Conservation (phyloP, 202 grass and related monocot species). For the Zoysia matrella region DNA sequence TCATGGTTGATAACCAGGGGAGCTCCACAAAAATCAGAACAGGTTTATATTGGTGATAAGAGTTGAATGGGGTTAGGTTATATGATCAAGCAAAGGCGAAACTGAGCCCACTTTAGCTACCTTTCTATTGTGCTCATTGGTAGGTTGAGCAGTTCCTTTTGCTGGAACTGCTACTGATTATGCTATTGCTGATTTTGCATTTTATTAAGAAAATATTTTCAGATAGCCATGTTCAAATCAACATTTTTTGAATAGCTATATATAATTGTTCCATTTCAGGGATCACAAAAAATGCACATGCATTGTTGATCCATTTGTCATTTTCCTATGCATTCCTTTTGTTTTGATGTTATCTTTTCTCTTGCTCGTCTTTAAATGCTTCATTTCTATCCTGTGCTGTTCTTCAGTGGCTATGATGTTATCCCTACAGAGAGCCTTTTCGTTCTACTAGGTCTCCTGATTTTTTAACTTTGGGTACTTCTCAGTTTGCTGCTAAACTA, state of each 20-base stretch:
- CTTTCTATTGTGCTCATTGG: not conserved
- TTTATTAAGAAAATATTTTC: not conserved
- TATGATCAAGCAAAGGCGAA: slow-evolving; percentile 43
- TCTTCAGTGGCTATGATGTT: slow-evolving; percentile 27
- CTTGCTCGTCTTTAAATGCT: not conserved
- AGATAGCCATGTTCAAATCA: not conserved
- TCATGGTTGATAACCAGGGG: slow-evolving; percentile 40
- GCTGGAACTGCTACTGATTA: no score
- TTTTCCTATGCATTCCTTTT: not conserved
- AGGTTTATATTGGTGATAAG: slow-evolving; percentile 24
- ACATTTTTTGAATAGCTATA: not conserved
- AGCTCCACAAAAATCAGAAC: not conserved
- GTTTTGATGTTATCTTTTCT: not conserved
- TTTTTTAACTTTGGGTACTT: not conserved
- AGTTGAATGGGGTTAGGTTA: not conserved
- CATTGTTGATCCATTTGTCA: not conserved
- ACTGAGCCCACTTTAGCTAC: slow-evolving; percentile 22
- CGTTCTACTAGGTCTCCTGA: not conserved
- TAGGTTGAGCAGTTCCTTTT: not conserved
- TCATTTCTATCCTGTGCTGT: not conserved
- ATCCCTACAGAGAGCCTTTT: not conserved
- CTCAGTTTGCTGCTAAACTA: slow-evolving; percentile 18
- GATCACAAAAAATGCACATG: not conserved
- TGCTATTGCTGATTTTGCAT: no score
- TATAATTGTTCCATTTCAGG: not conserved